A percentile compares a stretch with the other conserved stretches of the same genome.
phyloP scores from a whole-genome alignment of 1,284 basidiomycete species.

The Phenoliferia sp. region DNA sequence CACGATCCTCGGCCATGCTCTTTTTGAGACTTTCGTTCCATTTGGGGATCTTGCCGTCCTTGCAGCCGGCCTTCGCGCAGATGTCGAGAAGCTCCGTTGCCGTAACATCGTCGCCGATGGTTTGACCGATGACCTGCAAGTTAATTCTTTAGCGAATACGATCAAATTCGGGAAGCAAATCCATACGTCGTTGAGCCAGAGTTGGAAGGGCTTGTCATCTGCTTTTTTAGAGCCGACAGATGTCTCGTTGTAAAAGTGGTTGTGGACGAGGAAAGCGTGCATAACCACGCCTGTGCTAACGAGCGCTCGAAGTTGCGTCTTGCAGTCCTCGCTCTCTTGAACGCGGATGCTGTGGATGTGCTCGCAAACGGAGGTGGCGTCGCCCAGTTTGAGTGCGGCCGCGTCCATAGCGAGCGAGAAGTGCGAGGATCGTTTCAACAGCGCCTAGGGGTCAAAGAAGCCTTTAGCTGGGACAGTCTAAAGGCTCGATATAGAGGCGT shows the following conservation, averaged over 20 bases:
- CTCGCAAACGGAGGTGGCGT: slow-evolving; percentile 66
- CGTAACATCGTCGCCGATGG: slow-evolving; percentile 14
- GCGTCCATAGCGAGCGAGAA: slow-evolving; percentile 73
- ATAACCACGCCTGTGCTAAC: slow-evolving; percentile 60
- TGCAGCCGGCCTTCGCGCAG: slow-evolving; percentile 58
- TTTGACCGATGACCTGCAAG: not conserved
- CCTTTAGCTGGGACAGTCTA: not conserved
- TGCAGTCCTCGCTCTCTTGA: slow-evolving; percentile 72
- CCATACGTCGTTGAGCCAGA: slow-evolving; percentile 5
- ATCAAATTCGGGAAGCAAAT: not conserved
- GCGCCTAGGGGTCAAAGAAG: slow-evolving; percentile 65
- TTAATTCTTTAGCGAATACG: not conserved
- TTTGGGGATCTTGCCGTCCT: slow-evolving; percentile 35
- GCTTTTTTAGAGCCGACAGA: not conserved
- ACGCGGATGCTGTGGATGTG: slow-evolving; percentile 78
- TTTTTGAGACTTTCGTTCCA: not conserved
- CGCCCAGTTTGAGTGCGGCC: slow-evolving; percentile 50
- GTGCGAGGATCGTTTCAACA: slow-evolving; percentile 88
- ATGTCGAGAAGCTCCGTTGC: slow-evolving; percentile 62
- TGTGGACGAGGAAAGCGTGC: slow-evolving; percentile 37
- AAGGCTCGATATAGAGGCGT: not conserved
- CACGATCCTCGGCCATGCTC: not conserved
- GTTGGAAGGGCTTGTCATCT: not conserved
- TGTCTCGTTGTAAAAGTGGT: not conserved
- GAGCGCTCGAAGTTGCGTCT: slow-evolving; percentile 62